Evolutionary conservation across 768 basidiomycete species (phyloP).

Genomic region (Boletales sp.): DNA sequence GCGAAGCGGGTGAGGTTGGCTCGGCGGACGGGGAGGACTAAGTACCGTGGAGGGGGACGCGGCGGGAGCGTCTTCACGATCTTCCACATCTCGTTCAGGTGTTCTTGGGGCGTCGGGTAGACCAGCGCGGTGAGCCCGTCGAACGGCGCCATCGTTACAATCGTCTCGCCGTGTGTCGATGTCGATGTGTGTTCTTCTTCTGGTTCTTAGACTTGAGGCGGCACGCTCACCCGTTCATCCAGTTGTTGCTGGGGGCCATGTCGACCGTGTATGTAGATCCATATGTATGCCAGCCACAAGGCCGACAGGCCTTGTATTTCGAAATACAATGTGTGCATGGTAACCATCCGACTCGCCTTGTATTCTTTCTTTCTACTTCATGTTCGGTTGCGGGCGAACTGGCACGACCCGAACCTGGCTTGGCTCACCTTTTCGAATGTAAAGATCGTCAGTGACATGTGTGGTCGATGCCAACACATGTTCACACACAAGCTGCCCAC

Average conservation of each 20-base stretch:
- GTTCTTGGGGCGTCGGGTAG: constrained; percentile 14
- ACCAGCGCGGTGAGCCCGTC: constrained; percentile 14
- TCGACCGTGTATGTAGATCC: not conserved
- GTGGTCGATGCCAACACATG: no score
- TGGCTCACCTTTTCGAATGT: no score
- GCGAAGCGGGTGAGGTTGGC: not conserved
- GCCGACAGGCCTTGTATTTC: constrained; percentile 5
- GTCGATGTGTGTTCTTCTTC: not conserved
- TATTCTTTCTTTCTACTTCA: not conserved
- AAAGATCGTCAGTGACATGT: no score
- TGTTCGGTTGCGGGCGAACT: no score
- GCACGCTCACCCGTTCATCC: no score
- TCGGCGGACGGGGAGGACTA: not conserved
- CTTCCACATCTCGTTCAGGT: constrained; percentile 24
- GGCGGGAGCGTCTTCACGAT: constrained; percentile 14
- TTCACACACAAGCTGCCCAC: no score
- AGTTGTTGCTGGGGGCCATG: no score
- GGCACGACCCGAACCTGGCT: no score
- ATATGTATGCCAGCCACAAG: not conserved
- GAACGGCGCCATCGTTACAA: not conserved
- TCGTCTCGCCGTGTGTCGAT: no score
- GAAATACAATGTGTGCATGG: constrained; percentile 12
- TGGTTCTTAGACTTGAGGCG: not conserved
- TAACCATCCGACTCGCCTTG: not conserved
- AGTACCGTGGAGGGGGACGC: constrained; percentile 15